A percentile compares a stretch with the other conserved stretches of the same genome.
phyloP scores from a whole-genome alignment of 257 asterid species.

The Jasminum sambac region DNA sequence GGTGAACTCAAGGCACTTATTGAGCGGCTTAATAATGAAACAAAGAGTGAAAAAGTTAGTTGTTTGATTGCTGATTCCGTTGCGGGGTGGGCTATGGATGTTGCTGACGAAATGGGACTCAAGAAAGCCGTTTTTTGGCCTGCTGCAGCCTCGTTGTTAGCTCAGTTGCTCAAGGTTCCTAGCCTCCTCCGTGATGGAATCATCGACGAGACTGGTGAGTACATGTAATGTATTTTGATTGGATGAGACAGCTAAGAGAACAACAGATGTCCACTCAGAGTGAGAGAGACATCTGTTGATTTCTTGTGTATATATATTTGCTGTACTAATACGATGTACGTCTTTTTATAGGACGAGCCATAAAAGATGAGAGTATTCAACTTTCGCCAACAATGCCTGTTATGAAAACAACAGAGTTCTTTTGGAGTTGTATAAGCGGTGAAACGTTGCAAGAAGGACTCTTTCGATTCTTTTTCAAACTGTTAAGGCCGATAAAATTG shows the following conservation, averaged over 20 bases:
- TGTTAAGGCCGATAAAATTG: conserved; percentile 22
- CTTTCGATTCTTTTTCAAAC: conserved; percentile 20
- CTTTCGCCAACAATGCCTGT: conserved; percentile 46
- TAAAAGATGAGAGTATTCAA: conserved; percentile 34
- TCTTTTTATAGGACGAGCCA: conserved; percentile 30
- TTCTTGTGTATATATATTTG: not conserved
- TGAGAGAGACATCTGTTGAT: too few relatives aligned
- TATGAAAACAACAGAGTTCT: conserved; percentile 37
- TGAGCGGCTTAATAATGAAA: conserved; percentile 10
- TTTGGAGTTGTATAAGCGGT: conserved; percentile 43
- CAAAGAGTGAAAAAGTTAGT: not conserved
- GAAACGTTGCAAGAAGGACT: not conserved
- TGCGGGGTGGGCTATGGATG: conserved; percentile 19
- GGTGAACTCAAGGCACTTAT: conserved; percentile 14
- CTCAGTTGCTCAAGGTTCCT: not conserved
- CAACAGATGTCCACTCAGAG: too few relatives aligned
- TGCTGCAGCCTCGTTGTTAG: conserved; percentile 16
- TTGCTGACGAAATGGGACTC: conserved; percentile 14
- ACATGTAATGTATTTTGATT: not conserved
- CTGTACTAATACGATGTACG: not conserved
- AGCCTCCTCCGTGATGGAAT: conserved; percentile 22
- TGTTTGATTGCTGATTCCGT: conserved; percentile 19
- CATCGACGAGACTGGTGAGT: conserved; percentile 17
- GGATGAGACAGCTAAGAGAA: too few relatives aligned
- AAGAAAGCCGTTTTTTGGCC: conserved; percentile 16